phyloP scores from a whole-genome alignment of 2,329 filamentous ascomycete genomes.

The Claviceps cyperi region DNA sequence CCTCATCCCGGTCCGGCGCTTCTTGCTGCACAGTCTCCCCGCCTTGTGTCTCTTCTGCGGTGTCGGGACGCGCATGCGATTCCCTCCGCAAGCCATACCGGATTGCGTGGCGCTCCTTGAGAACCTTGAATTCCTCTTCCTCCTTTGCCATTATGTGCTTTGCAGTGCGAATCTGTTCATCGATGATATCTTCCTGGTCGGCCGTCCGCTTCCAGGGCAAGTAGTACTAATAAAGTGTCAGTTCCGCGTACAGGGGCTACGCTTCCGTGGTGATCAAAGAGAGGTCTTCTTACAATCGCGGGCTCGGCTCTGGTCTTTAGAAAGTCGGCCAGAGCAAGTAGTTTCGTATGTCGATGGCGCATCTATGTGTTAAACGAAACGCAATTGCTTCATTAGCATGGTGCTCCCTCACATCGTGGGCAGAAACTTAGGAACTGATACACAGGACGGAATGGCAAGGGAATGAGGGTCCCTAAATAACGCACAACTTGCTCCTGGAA shows the following conservation, averaged over 20 bases:
- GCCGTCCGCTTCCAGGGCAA: conserved; percentile 63
- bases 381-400: too few species aligned
- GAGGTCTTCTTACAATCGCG: conserved; percentile 44
- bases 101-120: conserved; percentile 24
- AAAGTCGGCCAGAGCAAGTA: conserved; percentile 57
- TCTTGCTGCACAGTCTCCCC: not conserved
- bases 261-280: not conserved
- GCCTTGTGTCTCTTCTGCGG: conserved; percentile 18
- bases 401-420: not conserved
- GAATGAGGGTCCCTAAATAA: not conserved
- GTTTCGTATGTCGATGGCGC: conserved; percentile 56
- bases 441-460: not conserved
- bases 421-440: not conserved
- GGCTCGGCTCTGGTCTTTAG: conserved; percentile 60
- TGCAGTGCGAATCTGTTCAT: conserved; percentile 52
- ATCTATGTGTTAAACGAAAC: conserved; percentile 39
- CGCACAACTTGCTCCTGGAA: conserved; percentile 63
- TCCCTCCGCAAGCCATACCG: conserved; percentile 13
- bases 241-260: not conserved
- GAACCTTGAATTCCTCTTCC: conserved; percentile 43
- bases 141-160: conserved; percentile 52
- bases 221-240: conserved; percentile 49
- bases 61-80: conserved; percentile 8
- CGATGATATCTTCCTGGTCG: conserved; percentile 56
- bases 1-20: not conserved